Base-by-base conservation (phyloP, 495 filamentous ascomycete genomes). In the Daldinia concentrica region DNA sequence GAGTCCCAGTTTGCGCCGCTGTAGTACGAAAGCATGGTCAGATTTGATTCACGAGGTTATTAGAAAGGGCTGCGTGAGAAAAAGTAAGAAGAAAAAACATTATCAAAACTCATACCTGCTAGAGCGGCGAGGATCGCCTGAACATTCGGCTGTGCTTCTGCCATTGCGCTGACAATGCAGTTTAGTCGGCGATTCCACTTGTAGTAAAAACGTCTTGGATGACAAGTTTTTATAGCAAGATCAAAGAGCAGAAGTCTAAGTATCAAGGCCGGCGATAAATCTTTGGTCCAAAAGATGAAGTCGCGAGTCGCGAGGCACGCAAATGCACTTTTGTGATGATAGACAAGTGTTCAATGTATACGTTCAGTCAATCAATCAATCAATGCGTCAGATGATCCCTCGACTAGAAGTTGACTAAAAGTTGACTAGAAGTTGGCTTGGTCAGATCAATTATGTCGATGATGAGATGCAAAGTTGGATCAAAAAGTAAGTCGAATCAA, bases 141-240 rank as follows among this genome's bases (percentile, higher is more conserved):
- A 12, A 69, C 54, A n/a, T 69, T 71, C 8, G 54, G 58, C 50
- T 64, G 71, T 36, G 45, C 51, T 32, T 67, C 58, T 7, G 62
- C 62, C 56, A 73, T 73, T 68, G 58, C 55, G 64, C 55, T 48
- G 41, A 68, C 64, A 63, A 68, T 64, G 45, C 19, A 37, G 26
- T 48, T 22, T 9, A 29, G 32, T 34, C 12, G 27, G 22, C 58
- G 37, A 61, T n/a, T 59, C 26, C 36, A 64, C 34, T 15, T 45
- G 34, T 19, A 30, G 30, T 12, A 55, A 36, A 50, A 32, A 54
- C 5, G 32, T 43, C 36, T 55, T 34, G 37, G 51, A 36, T n/a
- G 54, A 50, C 54, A 37, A 59, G 43, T 43, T 59, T 41, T 58
- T 58, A 56, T 29, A 66, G 24, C 29, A 45, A 22, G 41, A 39